phyloP scores from a whole-genome alignment of 2,329 filamentous ascomycete species.

The Aspergillus felis region DNA sequence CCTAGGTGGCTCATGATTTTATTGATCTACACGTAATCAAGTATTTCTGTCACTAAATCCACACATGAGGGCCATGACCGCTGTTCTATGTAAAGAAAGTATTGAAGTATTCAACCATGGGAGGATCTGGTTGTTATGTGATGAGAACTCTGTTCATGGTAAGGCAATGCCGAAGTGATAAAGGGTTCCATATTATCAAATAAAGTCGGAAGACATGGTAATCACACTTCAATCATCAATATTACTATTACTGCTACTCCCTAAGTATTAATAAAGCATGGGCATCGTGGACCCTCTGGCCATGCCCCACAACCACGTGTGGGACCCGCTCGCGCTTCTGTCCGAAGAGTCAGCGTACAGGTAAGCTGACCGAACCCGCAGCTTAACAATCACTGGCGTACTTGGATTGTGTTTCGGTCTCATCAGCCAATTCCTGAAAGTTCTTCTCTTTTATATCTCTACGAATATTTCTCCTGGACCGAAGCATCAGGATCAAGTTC shows the following conservation, averaged over 20 bases:
- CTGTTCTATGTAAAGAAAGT: neutral
- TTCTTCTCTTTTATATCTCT: neutral
- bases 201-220: neutral
- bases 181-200: neutral
- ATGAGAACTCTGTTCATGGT: neutral
- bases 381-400: neutral
- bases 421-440: neutral
- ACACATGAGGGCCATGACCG: neutral
- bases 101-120: neutral
- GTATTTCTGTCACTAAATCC: neutral
- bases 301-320: neutral
- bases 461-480: neutral
- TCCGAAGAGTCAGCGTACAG: neutral
- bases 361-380: neutral
- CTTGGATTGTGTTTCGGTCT: neutral
- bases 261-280: neutral
- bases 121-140: neutral
- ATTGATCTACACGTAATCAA: slow-evolving; percentile 4
- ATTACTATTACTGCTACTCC: neutral
- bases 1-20: slow-evolving; percentile 40
- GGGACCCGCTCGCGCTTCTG: neutral
- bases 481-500: neutral
- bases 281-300: neutral
- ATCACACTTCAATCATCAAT: neutral
- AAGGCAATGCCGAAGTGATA: neutral